Conservation (phyloP, 2,329 filamentous ascomycete genomes). For the Diaporthe sp. region DNA sequence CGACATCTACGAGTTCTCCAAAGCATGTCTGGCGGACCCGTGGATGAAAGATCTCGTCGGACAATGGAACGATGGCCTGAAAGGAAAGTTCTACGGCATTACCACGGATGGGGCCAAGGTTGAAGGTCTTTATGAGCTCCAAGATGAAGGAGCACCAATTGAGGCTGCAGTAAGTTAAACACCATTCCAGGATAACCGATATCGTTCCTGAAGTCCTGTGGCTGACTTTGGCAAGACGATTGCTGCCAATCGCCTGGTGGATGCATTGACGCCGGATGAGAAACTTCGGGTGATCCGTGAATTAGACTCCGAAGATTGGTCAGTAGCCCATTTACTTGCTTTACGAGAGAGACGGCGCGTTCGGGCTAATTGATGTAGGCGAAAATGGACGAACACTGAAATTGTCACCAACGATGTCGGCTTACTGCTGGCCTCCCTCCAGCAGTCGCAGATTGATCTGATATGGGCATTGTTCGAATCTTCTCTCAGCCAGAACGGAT, state of each 20-base stretch:
- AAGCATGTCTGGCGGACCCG: background rate
- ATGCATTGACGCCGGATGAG: background rate
- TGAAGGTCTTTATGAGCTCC: background rate
- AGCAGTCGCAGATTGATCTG: background rate
- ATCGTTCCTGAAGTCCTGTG: background rate
- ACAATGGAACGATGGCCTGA: background rate
- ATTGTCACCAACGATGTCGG: background rate
- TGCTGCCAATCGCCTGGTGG: background rate
- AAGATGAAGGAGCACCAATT: background rate
- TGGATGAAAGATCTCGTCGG: background rate
- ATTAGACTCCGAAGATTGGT: background rate
- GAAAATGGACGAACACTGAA: slow-evolving; percentile 6
- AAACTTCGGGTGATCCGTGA: background rate
- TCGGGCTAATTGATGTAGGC: background rate
- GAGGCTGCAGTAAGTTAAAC: background rate
- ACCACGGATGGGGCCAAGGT: background rate
- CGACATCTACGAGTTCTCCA: background rate
- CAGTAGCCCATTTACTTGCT: background rate
- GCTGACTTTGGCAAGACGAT: background rate
- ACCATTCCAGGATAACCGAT: background rate
- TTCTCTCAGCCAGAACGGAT: background rate
- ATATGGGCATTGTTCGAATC: background rate
- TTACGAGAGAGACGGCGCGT: background rate
- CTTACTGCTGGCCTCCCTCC: background rate
- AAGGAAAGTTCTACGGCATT: background rate